Evolutionary conservation across 768 basidiomycete genomes (phyloP).

Genomic region (Calvatia gigantea): DNA sequence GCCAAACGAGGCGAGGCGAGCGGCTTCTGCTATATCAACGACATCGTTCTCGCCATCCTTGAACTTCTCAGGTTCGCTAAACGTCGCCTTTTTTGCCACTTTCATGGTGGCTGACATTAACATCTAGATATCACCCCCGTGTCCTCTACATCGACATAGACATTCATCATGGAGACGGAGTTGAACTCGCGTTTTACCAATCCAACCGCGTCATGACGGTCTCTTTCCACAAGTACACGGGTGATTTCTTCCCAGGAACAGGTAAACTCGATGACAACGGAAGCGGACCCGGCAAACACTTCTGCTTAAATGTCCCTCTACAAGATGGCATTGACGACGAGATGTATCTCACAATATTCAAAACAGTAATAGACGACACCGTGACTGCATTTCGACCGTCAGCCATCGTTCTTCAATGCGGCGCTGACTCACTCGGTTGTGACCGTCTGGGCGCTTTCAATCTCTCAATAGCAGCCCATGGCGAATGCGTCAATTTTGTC

Average conservation of each 20-base stretch:
- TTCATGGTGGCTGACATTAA: slow-evolving; percentile 1
- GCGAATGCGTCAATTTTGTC: slow-evolving; percentile 97
- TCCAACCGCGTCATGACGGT: slow-evolving; percentile 98
- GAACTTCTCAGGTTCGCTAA: slow-evolving; percentile 75
- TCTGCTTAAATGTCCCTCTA: slow-evolving; percentile 91
- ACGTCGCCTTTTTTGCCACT: neutral
- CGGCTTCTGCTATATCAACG: slow-evolving; percentile 98
- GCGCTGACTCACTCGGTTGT: slow-evolving; percentile 93
- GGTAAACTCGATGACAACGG: slow-evolving; percentile 95
- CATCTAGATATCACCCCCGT: slow-evolving; percentile 77
- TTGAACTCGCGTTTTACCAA: slow-evolving; percentile 97
- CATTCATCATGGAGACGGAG: slow-evolving; percentile 98
- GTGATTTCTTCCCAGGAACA: slow-evolving; percentile 97
- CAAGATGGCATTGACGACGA: slow-evolving; percentile 97
- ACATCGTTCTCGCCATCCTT: slow-evolving; percentile 91
- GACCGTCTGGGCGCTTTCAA: slow-evolving; percentile 97
- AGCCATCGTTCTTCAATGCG: slow-evolving; percentile 93
- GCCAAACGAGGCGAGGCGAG: slow-evolving; percentile 98
- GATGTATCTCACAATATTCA: slow-evolving; percentile 94
- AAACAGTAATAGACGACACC: slow-evolving; percentile 92
- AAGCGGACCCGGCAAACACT: slow-evolving; percentile 85
- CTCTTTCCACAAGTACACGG: slow-evolving; percentile 98
- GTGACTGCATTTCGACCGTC: slow-evolving; percentile 86
- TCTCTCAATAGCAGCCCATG: slow-evolving; percentile 94
- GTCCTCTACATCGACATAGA: slow-evolving; percentile 99